Conservation (phyloP, 305 asterid genomes). For the Fraxinus angustifolia region DNA sequence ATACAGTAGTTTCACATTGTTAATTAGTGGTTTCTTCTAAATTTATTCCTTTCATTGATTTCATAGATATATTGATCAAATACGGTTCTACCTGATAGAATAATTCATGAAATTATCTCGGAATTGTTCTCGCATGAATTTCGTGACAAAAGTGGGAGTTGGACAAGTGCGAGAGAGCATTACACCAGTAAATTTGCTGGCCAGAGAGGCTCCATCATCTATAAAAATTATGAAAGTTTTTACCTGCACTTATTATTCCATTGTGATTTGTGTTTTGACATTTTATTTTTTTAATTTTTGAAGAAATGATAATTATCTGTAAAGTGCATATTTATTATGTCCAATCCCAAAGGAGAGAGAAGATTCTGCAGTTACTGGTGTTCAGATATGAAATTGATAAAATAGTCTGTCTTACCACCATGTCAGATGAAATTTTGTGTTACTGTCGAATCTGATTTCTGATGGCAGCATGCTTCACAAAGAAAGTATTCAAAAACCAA, state of each 20-base stretch:
- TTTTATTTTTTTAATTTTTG: background rate
- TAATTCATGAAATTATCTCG: background rate
- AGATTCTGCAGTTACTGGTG: background rate
- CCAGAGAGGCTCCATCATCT: background rate
- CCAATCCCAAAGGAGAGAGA: background rate
- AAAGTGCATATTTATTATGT: background rate
- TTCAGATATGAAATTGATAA: background rate
- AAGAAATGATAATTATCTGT: background rate
- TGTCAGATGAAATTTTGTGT: background rate
- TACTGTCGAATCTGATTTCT: background rate
- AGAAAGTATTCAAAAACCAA: too few species aligned
- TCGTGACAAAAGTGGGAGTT: background rate
- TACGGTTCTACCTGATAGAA: background rate
- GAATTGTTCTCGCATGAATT: background rate
- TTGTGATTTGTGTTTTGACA: background rate
- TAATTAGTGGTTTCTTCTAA: background rate
- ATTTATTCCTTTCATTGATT: background rate
- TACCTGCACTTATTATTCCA: background rate
- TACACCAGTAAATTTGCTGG: background rate
- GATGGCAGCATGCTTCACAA: background rate
- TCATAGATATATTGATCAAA: background rate
- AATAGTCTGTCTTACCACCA: background rate
- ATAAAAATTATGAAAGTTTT: background rate
- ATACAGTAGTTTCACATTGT: background rate
- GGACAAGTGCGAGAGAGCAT: background rate